These are phyloP conservation scores for Xylariaceae sp. DNA, from an alignment of 2,329 filamentous ascomycete species.

Conservation along the genomic window DNA sequence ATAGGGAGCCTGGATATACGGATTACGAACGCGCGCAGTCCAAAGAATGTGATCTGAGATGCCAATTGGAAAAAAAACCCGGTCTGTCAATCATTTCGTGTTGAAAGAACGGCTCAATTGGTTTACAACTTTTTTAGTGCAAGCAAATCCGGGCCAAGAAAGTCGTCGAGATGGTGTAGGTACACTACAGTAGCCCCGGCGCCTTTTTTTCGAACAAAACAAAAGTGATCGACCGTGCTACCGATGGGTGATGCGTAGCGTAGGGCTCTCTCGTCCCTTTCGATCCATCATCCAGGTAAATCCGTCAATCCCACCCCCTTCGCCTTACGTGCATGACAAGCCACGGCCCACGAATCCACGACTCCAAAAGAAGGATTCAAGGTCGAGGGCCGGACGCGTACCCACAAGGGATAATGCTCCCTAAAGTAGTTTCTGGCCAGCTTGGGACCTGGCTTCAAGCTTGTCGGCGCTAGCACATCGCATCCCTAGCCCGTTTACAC, in stretches of 20 bases:
- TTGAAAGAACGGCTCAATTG: no score
- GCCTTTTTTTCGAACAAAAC: no score
- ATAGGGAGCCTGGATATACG: neutral
- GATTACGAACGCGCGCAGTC: no score
- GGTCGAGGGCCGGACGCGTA: neutral
- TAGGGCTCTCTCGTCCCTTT: constrained; percentile 6
- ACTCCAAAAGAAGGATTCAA: neutral
- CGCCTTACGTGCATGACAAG: constrained; percentile 17
- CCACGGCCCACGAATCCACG: neutral
- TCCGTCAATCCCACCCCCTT: constrained; percentile 4
- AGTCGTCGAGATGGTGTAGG: neutral
- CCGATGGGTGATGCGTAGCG: constrained; percentile 7
- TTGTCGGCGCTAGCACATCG: no score
- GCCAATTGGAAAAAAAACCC: no score
- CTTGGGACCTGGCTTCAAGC: no score
- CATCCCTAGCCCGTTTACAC: no score
- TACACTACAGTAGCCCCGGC: neutral
- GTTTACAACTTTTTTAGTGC: neutral
- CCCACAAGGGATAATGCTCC: neutral
- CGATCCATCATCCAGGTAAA: constrained; percentile 4
- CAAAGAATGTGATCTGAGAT: no score
- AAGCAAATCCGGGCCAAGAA: no score
- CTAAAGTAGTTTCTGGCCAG: no score
- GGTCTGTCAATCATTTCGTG: no score
- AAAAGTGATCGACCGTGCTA: neutral